Conservation (phyloP, 208 protist genomes). For the Angomonas deanei region DNA sequence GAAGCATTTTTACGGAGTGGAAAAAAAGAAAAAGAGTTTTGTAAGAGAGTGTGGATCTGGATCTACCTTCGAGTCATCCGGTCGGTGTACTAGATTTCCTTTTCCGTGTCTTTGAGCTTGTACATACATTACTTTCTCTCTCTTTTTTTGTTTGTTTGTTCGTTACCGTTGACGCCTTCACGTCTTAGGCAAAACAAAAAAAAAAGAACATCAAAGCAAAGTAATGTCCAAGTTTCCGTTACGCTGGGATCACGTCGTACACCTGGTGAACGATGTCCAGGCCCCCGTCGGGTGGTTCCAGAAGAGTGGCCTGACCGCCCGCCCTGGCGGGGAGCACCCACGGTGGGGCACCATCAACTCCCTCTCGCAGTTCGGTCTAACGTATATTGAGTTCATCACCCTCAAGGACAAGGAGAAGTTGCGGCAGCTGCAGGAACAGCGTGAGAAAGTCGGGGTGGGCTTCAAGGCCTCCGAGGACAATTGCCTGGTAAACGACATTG, state of each 20-base stretch:
- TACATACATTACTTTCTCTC: constrained; percentile 9
- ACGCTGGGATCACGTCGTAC: constrained; percentile 6
- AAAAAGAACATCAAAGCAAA: not conserved
- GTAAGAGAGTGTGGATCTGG: too few relatives aligned
- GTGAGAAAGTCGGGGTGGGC: not conserved
- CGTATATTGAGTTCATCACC: constrained; percentile 11
- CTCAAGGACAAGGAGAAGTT: not conserved
- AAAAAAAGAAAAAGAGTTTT: too few relatives aligned
- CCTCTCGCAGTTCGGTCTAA: constrained; percentile 7
- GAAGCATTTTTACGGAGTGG: too few relatives aligned
- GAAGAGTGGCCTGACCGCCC: not conserved
- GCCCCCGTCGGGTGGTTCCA: not conserved
- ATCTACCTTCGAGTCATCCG: too few relatives aligned
- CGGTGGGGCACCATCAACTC: constrained; percentile 11
- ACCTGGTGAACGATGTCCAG: constrained; percentile 8
- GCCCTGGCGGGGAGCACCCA: not conserved
- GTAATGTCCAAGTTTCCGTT: not conserved
- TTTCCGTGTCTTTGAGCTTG: constrained; percentile 8
- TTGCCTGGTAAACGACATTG: not conserved
- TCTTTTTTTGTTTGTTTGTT: not conserved
- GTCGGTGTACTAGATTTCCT: constrained; percentile 5
- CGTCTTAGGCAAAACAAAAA: too few relatives aligned
- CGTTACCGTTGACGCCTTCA: too few relatives aligned
- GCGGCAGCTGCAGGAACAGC: not conserved
- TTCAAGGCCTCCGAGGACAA: not conserved